Evolutionary conservation across 2,329 filamentous ascomycete genomes (phyloP), one percentile per base, ranked within the genome.

Genomic region (Fusarium falciforme): DNA sequence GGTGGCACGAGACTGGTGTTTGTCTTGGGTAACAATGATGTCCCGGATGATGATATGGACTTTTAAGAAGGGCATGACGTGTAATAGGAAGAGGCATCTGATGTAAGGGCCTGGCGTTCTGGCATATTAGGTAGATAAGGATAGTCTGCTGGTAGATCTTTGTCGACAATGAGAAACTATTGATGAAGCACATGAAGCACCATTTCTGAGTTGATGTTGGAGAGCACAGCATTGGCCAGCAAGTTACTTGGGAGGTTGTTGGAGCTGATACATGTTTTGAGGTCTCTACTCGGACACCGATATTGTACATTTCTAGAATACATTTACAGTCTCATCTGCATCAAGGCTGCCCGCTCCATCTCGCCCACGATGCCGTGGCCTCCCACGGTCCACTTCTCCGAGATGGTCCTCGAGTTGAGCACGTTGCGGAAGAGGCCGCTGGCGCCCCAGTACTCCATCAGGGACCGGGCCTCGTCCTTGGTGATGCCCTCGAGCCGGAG

Each of bases 371-470:
- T 89, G 17, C 95, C 95, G 78, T 93, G 91, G 25, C 94, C 94
- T 58, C 92, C 91, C 76, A 98, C 81, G 58, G 91, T 91, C 95
- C 95, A 97, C 85, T 94, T 94, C 87, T 97, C 93, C 25, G 89
- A 87, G 38, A 98, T 92, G 71, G 89, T 87, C 72, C 85, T 86
- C 79, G 95, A 91, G 78, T 93, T 92, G 59, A 98, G 87, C 54
- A 86, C 87, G 70, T 89, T 86, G 73, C 93, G 89, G 79, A 97
- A 81, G 80, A 98, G 87, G 14, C 96, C 96, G 82, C 94, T 97
- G 38, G 90, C 91, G 6, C 94, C 95, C 87, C 96, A 98, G 85
- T 98, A 98, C 85, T 98, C 95, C 91, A 98, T 92, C 76, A 97
- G 86, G 1, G 91, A 88, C 68, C 92, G 89, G 12, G 94, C 91